These are phyloP conservation scores for Lactarius deliciosus DNA, from an alignment of 768 basidiomycete species.

Conservation along the genomic window DNA sequence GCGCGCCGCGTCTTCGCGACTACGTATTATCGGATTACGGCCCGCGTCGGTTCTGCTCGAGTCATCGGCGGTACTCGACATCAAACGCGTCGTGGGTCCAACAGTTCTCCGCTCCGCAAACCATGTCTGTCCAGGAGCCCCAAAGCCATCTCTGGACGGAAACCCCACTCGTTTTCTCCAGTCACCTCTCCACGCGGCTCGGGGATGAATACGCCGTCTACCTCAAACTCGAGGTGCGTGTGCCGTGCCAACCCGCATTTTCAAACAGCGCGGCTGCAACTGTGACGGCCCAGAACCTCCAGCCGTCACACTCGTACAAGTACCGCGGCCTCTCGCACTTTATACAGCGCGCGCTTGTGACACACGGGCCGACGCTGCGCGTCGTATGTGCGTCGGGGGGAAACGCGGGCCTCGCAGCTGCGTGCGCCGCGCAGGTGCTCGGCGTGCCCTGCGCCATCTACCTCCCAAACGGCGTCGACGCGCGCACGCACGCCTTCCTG, in stretches of 20 bases:
- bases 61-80: neutral
- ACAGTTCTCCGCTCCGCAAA: neutral
- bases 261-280: neutral
- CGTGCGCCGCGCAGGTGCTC: slow-evolving; percentile 57
- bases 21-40: neutral
- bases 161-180: slow-evolving; percentile 21
- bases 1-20: neutral
- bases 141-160: slow-evolving; percentile 16
- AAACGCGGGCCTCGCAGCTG: slow-evolving; percentile 77
- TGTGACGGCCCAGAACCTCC: slow-evolving; percentile 55
- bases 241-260: no score
- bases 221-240: slow-evolving; percentile 24
- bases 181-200: slow-evolving; percentile 18
- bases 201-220: slow-evolving; percentile 12
- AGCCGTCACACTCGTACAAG: slow-evolving; percentile 76
- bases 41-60: neutral
- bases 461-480: slow-evolving; percentile 54
- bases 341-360: slow-evolving; percentile 49
- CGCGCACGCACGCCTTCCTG: slow-evolving; percentile 51
- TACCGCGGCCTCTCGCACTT: slow-evolving; percentile 69
- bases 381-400: slow-evolving; percentile 72
- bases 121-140: neutral
- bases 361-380: slow-evolving; percentile 55
- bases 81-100: neutral
- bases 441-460: slow-evolving; percentile 64